Evolutionary conservation across 768 basidiomycete species (phyloP), one percentile per base, ranked within the genome.

Genomic region (Lactifluus hygrophoroides): DNA sequence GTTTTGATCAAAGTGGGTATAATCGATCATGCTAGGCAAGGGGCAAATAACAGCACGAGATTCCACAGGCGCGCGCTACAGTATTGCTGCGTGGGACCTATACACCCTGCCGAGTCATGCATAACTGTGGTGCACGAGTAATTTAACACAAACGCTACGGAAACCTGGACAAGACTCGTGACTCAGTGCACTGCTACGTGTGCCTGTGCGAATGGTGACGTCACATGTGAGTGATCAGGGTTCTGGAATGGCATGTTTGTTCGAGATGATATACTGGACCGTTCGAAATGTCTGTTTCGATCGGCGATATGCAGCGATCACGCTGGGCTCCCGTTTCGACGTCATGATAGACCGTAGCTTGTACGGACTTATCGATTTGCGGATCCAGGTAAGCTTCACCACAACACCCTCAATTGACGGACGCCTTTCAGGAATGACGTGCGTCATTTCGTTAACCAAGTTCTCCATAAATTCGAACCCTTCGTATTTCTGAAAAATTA

Each of bases 331-430:
- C 17, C 27, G 28, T 6, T 32, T 43, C 35, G 51, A 53, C 13
- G 45, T 25, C 2, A 62, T 51, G 17, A 38, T 13, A 5, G 63
- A 56, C 2, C 72, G 70, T n/a, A 76, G 64, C 30, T 71, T 71
- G 66, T 66, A 69, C 21, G 57, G 34, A 37, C 65, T 66, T 34
- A 74, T 51, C 0, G 63, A 61, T 16, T 60, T 47, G 17, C 65
- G 47, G 25, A 73, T 69, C 5, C 50, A 50, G 7, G 69, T 65
- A 45, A 75, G 74, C 4, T 67, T 68, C 16, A 58, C 35, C 19
- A 74, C 67, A 3, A 73, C 74, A 49, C 74, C 68, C 19, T 70
- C 66, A 62, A 75, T 75, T 1, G 65, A 69, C 1, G 75, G 75
- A 16, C 75, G 70, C 46, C 69, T 68, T 5, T 57, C 45, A 0